Evolutionary conservation across 257 asterid species (phyloP), one percentile per base, ranked within the genome.

Genomic region (Solanum appendiculatum): DNA sequence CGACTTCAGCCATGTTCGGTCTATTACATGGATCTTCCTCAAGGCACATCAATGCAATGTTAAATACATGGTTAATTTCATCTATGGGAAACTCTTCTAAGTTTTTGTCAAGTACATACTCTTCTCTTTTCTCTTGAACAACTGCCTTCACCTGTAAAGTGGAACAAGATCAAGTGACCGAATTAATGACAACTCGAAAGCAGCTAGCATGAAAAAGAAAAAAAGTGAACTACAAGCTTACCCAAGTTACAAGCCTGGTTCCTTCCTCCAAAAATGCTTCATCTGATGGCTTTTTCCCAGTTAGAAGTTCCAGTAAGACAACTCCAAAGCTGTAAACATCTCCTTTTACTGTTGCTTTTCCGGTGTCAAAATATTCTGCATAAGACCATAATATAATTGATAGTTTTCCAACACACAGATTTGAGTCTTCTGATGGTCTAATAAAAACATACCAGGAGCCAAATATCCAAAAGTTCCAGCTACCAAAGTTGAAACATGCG

Each of bases 241-340:
- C 99, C 98, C 99, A 96, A 70, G 96, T 94, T 60, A 95, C 99
- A 86, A 96, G 98, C 92, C 84, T 96, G 51, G 98, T 94, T 77
- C 99, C 99, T 89, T 93, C 99, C 93, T 96, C 99, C 9, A 95
- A 40, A 83, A 95, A 96, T 82, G 95, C 82, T 91, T 93, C 98
- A 87, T 96, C 98, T 1, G 93, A 89, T 46, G 98, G 98, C 68
- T 90, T 95, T 84, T 88, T 93, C 89, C 99, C 98, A 0, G 98
- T 96, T 86, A 96, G 91, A 89, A 96, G 96, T 89, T 96, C 99
- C 16, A 96, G 95, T 78, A 96, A 89, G 54, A 96, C 98, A 48
- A 96, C 98, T 18, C 99, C 99, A 86, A 90, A 95, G 93, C 99
- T 96, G 73, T 95, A 95, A 72, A 96, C 99, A 88, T 96, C 98